phyloP scores from a whole-genome alignment of 352 stramenopile genomes.

The Phytophthora fragariae region DNA sequence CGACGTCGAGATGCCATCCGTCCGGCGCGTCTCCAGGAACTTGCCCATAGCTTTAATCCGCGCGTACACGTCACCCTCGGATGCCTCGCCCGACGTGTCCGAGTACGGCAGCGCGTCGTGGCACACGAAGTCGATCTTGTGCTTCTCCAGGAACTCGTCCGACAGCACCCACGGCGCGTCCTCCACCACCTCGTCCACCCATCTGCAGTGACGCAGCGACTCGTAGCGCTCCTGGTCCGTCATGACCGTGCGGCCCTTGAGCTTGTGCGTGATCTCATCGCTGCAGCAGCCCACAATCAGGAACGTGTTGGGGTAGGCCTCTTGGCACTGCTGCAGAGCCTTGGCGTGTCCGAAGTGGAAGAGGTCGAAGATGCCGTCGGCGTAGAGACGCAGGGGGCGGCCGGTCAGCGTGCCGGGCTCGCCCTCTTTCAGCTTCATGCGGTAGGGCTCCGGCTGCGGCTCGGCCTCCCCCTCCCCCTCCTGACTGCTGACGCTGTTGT shows the following conservation, averaged over 20 bases:
- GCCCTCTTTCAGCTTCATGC: conserved; percentile 64
- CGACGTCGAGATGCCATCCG: conserved; percentile 90
- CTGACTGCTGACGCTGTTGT: conserved; percentile 35
- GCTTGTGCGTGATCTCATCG: conserved; percentile 87
- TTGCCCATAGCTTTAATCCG: conserved; percentile 90
- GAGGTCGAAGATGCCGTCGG: conserved; percentile 91
- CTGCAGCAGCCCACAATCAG: conserved; percentile 90
- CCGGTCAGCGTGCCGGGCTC: conserved; percentile 78
- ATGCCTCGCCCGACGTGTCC: conserved; percentile 73
- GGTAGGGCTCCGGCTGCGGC: conserved; percentile 60
- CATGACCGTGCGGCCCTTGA: conserved; percentile 91
- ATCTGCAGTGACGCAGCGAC: conserved; percentile 85
- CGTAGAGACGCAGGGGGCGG: conserved; percentile 84
- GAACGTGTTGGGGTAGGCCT: conserved; percentile 87
- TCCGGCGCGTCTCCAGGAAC: conserved; percentile 86
- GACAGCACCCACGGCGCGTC: conserved; percentile 89
- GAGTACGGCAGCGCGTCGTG: conserved; percentile 90
- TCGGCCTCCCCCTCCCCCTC: conserved; percentile 31
- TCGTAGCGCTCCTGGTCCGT: conserved; percentile 90
- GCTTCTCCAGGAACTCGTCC: conserved; percentile 84
- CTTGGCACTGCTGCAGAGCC: conserved; percentile 89
- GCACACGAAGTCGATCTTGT: conserved; percentile 91
- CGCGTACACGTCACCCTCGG: conserved; percentile 85
- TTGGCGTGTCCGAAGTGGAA: conserved; percentile 91
- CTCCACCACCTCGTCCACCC: conserved; percentile 90